phyloP scores from a whole-genome alignment of 768 basidiomycete genomes.

The Mycena vulgaris region DNA sequence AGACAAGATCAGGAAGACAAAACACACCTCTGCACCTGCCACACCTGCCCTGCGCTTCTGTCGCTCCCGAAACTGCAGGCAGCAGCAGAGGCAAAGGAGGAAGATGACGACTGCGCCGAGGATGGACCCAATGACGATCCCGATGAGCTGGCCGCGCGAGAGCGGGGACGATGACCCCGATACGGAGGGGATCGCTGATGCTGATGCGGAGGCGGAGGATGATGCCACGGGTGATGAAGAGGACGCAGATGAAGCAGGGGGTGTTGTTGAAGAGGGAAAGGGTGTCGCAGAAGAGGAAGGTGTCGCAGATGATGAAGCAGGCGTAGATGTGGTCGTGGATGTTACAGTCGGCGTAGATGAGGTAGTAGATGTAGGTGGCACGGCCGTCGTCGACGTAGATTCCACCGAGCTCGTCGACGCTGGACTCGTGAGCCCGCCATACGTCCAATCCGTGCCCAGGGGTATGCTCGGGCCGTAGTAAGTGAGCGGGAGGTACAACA shows the following conservation, averaged over 20 bases:
- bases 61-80: conserved; percentile 28
- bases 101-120: conserved; percentile 73
- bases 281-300: conserved; percentile 48
- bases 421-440: conserved; percentile 83
- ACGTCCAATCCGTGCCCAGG: conserved; percentile 78
- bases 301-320: conserved; percentile 49
- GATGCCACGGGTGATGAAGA: conserved; percentile 45
- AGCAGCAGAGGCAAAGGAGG: conserved; percentile 63
- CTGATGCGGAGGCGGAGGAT: conserved; percentile 45
- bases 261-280: conserved; percentile 46
- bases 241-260: conserved; percentile 47
- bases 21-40: conserved; percentile 8
- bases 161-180: too few relatives aligned
- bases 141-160: conserved; percentile 62
- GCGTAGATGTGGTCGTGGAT: conserved; percentile 44
- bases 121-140: conserved; percentile 73
- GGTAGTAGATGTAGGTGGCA: conserved; percentile 44
- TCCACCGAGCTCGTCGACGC: conserved; percentile 51
- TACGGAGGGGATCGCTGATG: conserved; percentile 33
- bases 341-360: conserved; percentile 39
- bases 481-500: conserved; percentile 79
- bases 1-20: not conserved
- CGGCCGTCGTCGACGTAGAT: conserved; percentile 37
- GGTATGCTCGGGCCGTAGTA: conserved; percentile 91
- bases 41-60: not conserved